A percentile compares a stretch with the other conserved stretches of the same genome.
Conservation (phyloP, 2,329 filamentous ascomycete genomes). For the Cladobotryum protrusum region DNA sequence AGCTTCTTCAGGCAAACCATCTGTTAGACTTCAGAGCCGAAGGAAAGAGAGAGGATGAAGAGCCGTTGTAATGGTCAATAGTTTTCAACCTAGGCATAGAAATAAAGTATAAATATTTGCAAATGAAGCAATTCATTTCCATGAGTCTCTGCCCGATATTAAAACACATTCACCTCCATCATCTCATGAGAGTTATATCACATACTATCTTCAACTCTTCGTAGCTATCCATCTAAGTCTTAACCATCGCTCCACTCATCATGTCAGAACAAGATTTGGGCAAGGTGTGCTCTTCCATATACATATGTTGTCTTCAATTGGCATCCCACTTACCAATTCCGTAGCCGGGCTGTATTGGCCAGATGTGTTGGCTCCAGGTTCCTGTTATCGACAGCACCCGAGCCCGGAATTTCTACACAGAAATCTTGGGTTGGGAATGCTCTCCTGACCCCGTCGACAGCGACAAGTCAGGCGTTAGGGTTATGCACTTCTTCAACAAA, state of each 20-base stretch:
- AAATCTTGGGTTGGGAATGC: conserved; percentile 30
- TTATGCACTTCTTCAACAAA: conserved; percentile 30
- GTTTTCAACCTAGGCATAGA: no score
- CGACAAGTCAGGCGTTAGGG: conserved; percentile 20
- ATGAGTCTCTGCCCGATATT: no score
- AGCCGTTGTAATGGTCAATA: no score
- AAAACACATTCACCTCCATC: no score
- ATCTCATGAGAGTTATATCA: no score
- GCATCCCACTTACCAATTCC: background rate
- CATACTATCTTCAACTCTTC: no score
- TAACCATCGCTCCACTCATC: background rate
- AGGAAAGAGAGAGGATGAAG: background rate
- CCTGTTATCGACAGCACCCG: conserved; percentile 29
- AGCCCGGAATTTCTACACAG: conserved; percentile 32
- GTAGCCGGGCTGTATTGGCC: conserved; percentile 17
- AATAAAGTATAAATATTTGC: no score
- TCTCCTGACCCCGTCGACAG: conserved; percentile 15
- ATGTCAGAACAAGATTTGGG: background rate
- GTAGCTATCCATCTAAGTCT: no score
- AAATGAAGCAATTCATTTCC: no score
- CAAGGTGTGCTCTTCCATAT: background rate
- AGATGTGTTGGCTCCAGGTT: conserved; percentile 35
- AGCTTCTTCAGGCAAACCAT: conserved; percentile 1
- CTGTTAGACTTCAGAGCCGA: background rate
- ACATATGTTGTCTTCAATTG: background rate